Base-by-base conservation (phyloP, 768 basidiomycete species). In the Chalciporus sphaerocephalus region DNA sequence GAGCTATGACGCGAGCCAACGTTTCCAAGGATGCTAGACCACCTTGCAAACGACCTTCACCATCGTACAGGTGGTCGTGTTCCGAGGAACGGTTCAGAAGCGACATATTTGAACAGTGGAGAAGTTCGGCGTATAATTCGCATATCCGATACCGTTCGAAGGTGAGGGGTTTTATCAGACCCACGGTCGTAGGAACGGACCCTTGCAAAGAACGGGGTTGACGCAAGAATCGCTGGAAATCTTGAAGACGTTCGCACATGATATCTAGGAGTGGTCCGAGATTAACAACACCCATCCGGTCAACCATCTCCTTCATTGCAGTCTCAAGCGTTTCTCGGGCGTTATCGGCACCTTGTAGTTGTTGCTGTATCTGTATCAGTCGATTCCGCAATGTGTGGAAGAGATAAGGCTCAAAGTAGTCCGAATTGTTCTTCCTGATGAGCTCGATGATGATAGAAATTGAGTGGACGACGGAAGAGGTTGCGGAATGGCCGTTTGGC, bases 31-130 rank as follows among this genome's bases (percentile, higher is more conserved):
- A 84, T 2, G 81, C 70, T 10, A 96, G 68, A 5, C 95, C 94
- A n/a, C 92, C 92, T 54, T 85, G 81, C 34, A 99, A 68, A 21
- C 89, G 80, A 16, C 95, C 95, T 42, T 90, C 81, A 1, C 73
- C 69, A 58, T 91, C 90, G 64, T 92, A 93, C n/a, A 83, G 70
- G 18, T 79, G 74, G 37, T 80, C 77, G 44, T 76, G 82, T 38
- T 85, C 82, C 0, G 78, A 60, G 1, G 79, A 68, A 9, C 96
- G 89, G 62, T 98, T 98, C 21, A 98, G 74, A 18, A 98, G 78
- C 5, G 89, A 84, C 95, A 99, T 98, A 59, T 96, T 98, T 15
- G 96, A 98, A 63, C 93, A 96, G 60, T 99, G 96, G 20, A 98
- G 71, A 5, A 99, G 80, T 62, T 99, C 96, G 16, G 95, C 96